Conservation (phyloP, 164 flowering plant species). For the Vitis rotundifolia region DNA sequence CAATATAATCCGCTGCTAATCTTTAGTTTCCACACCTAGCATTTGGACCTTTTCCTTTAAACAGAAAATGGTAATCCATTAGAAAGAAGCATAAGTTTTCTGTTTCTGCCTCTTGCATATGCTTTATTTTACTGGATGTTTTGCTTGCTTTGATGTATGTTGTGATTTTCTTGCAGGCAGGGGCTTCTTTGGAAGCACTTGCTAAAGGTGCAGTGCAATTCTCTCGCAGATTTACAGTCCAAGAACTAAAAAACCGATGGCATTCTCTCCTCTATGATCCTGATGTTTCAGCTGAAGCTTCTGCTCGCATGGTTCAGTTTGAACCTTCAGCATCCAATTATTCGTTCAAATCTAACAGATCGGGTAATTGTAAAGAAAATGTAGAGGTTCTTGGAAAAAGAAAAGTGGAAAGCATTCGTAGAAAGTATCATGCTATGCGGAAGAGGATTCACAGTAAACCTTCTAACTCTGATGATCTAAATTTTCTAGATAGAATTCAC, state of each 20-base stretch:
- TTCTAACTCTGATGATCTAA: slow-evolving; percentile 23
- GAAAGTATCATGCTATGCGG: slow-evolving; percentile 57
- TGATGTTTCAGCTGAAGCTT: slow-evolving; percentile 53
- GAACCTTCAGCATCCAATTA: slow-evolving; percentile 35
- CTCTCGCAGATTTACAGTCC: slow-evolving; percentile 60
- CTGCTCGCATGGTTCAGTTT: slow-evolving; percentile 51
- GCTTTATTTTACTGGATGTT: neutral
- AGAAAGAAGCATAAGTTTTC: neutral
- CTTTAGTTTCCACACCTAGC: too few relatives aligned
- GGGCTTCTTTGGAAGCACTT: slow-evolving; percentile 94
- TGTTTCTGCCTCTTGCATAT: neutral
- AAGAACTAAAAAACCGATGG: slow-evolving; percentile 83
- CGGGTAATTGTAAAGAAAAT: slow-evolving; percentile 29
- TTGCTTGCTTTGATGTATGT: neutral
- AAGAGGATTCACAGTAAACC: slow-evolving; percentile 52
- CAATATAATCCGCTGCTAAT: too few relatives aligned
- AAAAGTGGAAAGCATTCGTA: slow-evolving; percentile 58
- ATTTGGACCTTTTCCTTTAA: too few relatives aligned
- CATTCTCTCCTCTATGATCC: slow-evolving; percentile 78
- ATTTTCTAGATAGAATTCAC: slow-evolving; percentile 26
- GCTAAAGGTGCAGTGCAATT: slow-evolving; percentile 89
- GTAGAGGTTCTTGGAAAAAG: slow-evolving; percentile 38
- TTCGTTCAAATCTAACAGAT: slow-evolving; percentile 25
- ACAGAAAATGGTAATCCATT: too few relatives aligned
- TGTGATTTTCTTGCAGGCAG: slow-evolving; percentile 46